Base-by-base conservation (phyloP, 1,284 basidiomycete species). In the Apiotrichum sp. region DNA sequence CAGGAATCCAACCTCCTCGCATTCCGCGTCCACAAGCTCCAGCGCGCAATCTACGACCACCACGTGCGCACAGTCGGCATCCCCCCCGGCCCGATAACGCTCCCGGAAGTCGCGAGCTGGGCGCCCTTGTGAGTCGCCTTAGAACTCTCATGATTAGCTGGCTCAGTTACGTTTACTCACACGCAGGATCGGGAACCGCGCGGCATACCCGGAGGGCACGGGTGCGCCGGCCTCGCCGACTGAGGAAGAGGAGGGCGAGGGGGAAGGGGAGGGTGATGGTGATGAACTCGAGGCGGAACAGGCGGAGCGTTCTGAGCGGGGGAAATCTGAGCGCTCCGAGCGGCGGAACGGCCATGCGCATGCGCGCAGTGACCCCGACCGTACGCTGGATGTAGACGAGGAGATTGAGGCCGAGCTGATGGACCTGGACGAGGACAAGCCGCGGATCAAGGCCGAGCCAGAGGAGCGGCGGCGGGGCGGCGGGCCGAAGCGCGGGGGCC, bases 1-100 rank as follows among this genome's bases (percentile, higher is more conserved):
- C 53, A 62, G 61, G 61, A 62, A 59, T 62, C 61, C 10, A 62
- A 62, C 51, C 58, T 62, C 13, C 56, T 62, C 50, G 61, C 61
- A 1, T 46, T 62, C 6, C 55, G 58, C 22, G 61, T 62, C 3
- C 45, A 59, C 51, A 45, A 52, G n/a, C 59, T 62, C 41, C 61
- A 62, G 48, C 61, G 58, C 32, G 50, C 58, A 13, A 43, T 62
- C 31, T 62, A 62, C 41, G 58, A 62, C 52, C 55, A 56, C 32
- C 40, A 57, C 58, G 45, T 59, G 29, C 43, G 43, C 4, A 39
- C n/a, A 35, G 36, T 43, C 33, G 61, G 61, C 33, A 32, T 29
- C 2, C 47, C 61, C 13, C 61, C 61, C 3, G 35, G 53, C 6
- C 50, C 53, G 1, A 52, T 62, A 13, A 47, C 47, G 10, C 48